These are phyloP conservation scores for Tolypocladium amazonense DNA, from an alignment of 2,329 filamentous ascomycete genomes.

Conservation along the genomic window DNA sequence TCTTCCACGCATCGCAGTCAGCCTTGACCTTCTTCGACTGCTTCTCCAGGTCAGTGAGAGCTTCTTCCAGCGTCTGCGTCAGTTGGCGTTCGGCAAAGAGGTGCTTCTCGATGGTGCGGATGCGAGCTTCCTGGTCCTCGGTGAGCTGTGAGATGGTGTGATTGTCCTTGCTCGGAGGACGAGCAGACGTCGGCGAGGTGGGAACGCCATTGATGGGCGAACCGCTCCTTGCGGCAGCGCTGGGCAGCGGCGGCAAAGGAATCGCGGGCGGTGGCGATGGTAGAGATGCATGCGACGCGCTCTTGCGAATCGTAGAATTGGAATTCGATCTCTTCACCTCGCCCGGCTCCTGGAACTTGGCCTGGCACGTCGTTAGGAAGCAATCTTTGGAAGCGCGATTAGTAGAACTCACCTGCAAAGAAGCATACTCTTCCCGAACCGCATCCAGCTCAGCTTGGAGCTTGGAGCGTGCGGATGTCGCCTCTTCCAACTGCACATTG, in stretches of 20 bases:
- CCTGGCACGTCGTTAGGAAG: conserved; percentile 23
- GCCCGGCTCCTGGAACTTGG: conserved; percentile 48
- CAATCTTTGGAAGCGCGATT: no score
- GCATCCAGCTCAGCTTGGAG: conserved; percentile 60
- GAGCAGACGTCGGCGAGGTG: conserved; percentile 45
- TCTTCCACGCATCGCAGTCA: conserved; percentile 84
- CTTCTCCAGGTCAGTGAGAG: conserved; percentile 83
- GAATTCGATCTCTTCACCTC: conserved; percentile 50
- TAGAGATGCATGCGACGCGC: conserved; percentile 67
- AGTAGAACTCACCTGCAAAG: conserved; percentile 58
- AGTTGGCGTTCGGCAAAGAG: conserved; percentile 93
- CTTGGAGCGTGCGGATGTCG: conserved; percentile 50
- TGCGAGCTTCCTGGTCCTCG: conserved; percentile 90
- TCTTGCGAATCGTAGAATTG: conserved; percentile 70
- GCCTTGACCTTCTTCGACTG: conserved; percentile 86
- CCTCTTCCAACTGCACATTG: conserved; percentile 67
- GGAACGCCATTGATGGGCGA: conserved; percentile 33
- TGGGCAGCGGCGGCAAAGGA: conserved; percentile 84
- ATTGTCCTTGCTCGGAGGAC: conserved; percentile 73
- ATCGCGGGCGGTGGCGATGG: conserved; percentile 93
- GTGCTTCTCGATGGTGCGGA: conserved; percentile 94
- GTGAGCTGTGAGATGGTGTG: conserved; percentile 62
- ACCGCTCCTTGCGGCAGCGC: conserved; percentile 33
- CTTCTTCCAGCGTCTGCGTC: conserved; percentile 89
- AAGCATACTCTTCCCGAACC: conserved; percentile 57